Conservation (phyloP, 1,284 basidiomycete species). For the Tranzscheliella williamsii region DNA sequence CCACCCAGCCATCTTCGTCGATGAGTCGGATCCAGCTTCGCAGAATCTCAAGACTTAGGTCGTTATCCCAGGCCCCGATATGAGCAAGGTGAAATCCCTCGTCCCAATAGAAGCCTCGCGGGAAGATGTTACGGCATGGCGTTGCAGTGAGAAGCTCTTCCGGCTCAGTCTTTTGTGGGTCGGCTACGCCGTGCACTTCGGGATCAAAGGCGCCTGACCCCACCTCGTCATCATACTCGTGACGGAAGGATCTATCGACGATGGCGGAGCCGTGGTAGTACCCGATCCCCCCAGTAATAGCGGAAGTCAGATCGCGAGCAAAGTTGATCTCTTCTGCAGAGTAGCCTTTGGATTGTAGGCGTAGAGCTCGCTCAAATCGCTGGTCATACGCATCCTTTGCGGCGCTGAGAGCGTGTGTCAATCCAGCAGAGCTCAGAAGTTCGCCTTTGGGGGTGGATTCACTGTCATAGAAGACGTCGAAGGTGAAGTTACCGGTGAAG, state of each 20-base stretch:
- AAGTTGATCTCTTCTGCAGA: conserved; percentile 69
- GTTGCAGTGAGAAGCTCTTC: conserved; percentile 81
- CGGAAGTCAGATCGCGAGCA: conserved; percentile 84
- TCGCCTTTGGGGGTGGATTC: conserved; percentile 67
- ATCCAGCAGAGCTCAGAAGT: conserved; percentile 67
- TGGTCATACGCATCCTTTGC: conserved; percentile 69
- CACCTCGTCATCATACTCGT: conserved; percentile 75
- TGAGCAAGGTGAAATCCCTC: conserved; percentile 92
- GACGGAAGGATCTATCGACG: conserved; percentile 78
- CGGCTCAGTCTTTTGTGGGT: conserved; percentile 65
- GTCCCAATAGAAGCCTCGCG: conserved; percentile 96
- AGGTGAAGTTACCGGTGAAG: conserved; percentile 78
- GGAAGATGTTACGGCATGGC: conserved; percentile 91
- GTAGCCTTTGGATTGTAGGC: conserved; percentile 64
- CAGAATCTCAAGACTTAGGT: conserved; percentile 84
- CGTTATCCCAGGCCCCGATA: conserved; percentile 88
- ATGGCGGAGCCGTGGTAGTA: conserved; percentile 92
- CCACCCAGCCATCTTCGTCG: conserved; percentile 92
- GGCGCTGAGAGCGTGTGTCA: conserved; percentile 71
- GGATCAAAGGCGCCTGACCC: conserved; percentile 41
- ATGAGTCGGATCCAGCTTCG: conserved; percentile 86
- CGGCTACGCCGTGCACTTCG: conserved; percentile 37
- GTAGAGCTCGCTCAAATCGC: conserved; percentile 74
- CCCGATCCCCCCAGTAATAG: conserved; percentile 85
- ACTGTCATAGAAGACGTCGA: conserved; percentile 83